Percentiles rank a stretch among this genome's conserved stretches.
Evolutionary conservation across 345 rosid genomes (phyloP).

Genomic region (Crucihimalaya himalaica): DNA sequence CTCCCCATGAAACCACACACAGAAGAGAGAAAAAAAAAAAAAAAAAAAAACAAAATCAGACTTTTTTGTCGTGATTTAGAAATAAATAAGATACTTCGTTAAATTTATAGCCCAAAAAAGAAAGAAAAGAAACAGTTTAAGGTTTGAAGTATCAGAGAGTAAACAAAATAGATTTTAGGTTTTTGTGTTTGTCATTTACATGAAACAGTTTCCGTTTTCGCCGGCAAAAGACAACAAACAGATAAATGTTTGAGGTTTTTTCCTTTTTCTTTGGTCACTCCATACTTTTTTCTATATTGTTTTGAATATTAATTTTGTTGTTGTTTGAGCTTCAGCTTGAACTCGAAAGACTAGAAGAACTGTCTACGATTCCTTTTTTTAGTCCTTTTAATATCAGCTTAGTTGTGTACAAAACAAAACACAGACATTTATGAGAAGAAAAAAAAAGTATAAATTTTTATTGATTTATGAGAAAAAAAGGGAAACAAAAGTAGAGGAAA

Average conservation of each 20-base stretch:
- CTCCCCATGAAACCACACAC: slow-evolving; percentile 22
- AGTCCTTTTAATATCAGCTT: not conserved
- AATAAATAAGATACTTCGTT: not conserved
- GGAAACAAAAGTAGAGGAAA: slow-evolving; percentile 1
- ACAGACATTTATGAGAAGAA: slow-evolving; percentile 25
- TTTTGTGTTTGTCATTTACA: slow-evolving; percentile 27
- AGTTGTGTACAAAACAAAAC: slow-evolving; percentile 15
- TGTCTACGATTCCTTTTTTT: slow-evolving; percentile 8
- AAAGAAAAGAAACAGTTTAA: slow-evolving; percentile 1
- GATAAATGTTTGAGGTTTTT: slow-evolving; percentile 16
- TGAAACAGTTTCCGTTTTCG: slow-evolving; percentile 10
- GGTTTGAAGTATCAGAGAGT: slow-evolving; percentile 5
- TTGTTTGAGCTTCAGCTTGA: slow-evolving; percentile 9
- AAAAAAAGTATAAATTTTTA: not conserved
- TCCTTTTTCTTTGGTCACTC: slow-evolving; percentile 6
- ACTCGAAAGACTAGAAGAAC: slow-evolving; percentile 8
- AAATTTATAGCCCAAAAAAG: not conserved
- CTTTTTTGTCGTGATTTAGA: slow-evolving; percentile 6
- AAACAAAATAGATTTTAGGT: slow-evolving; percentile 6
- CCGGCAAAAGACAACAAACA: slow-evolving; percentile 22
- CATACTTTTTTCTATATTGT: not conserved
- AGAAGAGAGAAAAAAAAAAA: slow-evolving; percentile 11
- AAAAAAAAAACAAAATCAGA: not conserved
- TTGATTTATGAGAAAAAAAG: not conserved
- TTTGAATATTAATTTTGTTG: not conserved